Evolutionary conservation across 225 moss, liverwort and hornwort species (phyloP).

Genomic region (Thuidium tamariscinum): DNA sequence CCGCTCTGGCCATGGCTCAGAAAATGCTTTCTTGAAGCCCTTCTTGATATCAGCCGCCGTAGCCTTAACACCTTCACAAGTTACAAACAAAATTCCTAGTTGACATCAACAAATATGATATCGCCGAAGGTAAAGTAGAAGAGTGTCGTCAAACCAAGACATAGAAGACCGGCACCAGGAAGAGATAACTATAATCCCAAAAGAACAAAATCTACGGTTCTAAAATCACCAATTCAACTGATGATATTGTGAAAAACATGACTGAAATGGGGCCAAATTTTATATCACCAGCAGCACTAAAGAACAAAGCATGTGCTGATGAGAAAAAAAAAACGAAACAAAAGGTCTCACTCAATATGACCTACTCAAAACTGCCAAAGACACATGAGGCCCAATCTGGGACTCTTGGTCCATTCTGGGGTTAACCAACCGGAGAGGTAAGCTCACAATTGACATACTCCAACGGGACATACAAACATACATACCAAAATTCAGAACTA

Average conservation of each 20-base stretch:
- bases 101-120: neutral
- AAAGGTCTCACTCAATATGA: neutral
- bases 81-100: neutral
- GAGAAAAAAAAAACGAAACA: neutral
- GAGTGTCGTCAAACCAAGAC: neutral
- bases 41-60: conserved; percentile 68
- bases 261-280: neutral
- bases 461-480: neutral
- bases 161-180: neutral
- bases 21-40: conserved; percentile 78
- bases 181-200: neutral
- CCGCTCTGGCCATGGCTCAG: conserved; percentile 93
- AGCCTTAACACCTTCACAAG: conserved; percentile 47
- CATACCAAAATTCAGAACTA: neutral
- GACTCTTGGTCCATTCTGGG: neutral
- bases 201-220: neutral
- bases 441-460: neutral
- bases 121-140: neutral
- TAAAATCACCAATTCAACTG: neutral
- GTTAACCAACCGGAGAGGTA: neutral
- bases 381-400: neutral
- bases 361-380: neutral
- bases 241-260: neutral
- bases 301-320: neutral
- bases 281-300: neutral